phyloP scores from a whole-genome alignment of 306 rosid species.

The Trifolium dubium region DNA sequence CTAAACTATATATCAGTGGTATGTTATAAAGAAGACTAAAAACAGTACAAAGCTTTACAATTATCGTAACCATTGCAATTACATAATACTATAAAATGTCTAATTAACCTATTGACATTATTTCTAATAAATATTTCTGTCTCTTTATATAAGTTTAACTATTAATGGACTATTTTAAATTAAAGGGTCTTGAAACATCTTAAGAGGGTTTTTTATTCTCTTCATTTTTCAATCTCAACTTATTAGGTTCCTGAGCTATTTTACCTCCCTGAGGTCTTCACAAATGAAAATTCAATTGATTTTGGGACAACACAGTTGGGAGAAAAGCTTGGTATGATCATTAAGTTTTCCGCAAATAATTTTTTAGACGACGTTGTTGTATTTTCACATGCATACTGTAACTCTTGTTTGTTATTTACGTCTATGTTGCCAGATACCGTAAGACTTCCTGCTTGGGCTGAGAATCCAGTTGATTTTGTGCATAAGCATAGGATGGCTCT shows the following conservation, averaged over 20 bases:
- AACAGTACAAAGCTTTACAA: not conserved
- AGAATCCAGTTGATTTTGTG: constrained; percentile 87
- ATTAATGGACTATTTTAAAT: constrained; percentile 23
- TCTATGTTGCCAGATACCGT: constrained; percentile 66
- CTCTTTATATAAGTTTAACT: constrained; percentile 3
- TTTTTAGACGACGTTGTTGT: constrained; percentile 17
- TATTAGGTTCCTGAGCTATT: constrained; percentile 94
- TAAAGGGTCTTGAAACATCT: constrained; percentile 35
- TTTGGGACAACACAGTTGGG: constrained; percentile 96
- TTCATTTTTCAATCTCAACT: constrained; percentile 17
- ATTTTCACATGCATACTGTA: constrained; percentile 32
- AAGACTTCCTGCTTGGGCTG: constrained; percentile 95
- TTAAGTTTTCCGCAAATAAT: constrained; percentile 40
- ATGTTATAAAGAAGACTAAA: not conserved
- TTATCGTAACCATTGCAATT: not conserved
- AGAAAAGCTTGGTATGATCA: constrained; percentile 78
- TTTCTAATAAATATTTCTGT: not conserved
- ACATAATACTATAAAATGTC: constrained; percentile 2
- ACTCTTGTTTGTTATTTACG: constrained; percentile 41
- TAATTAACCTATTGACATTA: not conserved
- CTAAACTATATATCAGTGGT: not conserved
- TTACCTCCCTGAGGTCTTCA: constrained; percentile 92
- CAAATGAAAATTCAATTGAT: constrained; percentile 91
- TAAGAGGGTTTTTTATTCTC: not conserved
- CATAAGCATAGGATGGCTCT: constrained; percentile 97